Conservation (phyloP, 2,329 filamentous ascomycete genomes). For the Fusarium sp. region DNA sequence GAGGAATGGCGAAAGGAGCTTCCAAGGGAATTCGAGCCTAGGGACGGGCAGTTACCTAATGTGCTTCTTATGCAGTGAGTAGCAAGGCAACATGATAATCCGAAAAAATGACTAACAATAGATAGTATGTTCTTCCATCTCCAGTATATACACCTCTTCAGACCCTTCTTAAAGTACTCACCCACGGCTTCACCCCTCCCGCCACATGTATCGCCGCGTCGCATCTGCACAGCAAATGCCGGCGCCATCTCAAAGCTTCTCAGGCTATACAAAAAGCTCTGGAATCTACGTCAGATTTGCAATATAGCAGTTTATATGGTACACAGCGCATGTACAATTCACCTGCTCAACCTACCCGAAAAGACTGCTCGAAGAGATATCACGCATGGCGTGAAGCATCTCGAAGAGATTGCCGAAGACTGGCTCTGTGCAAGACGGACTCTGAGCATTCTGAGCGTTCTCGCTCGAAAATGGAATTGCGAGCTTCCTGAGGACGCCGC, state of each 20-base stretch:
- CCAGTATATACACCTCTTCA: constrained; percentile 93
- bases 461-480: constrained; percentile 89
- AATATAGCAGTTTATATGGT: constrained; percentile 97
- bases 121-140: constrained; percentile 96
- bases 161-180: constrained; percentile 92
- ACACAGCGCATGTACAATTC: constrained; percentile 93
- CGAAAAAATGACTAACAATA: constrained; percentile 14
- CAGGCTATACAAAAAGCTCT: constrained; percentile 90
- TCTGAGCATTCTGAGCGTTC: constrained; percentile 82
- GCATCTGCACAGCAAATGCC: constrained; percentile 90
- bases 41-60: constrained; percentile 87
- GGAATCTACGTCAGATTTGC: constrained; percentile 91
- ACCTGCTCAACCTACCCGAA: constrained; percentile 90
- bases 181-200: constrained; percentile 84
- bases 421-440: constrained; percentile 92
- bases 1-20: constrained; percentile 89
- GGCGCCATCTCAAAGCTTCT: constrained; percentile 92
- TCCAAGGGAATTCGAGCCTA: constrained; percentile 86
- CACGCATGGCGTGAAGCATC: constrained; percentile 86
- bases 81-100: not conserved
- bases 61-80: constrained; percentile 85
- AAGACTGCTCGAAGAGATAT: constrained; percentile 91
- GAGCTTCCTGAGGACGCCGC: constrained; percentile 85
- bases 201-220: constrained; percentile 85
- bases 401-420: constrained; percentile 94